Evolutionary conservation across 768 basidiomycete species (phyloP).

Genomic region (Mycena venus): DNA sequence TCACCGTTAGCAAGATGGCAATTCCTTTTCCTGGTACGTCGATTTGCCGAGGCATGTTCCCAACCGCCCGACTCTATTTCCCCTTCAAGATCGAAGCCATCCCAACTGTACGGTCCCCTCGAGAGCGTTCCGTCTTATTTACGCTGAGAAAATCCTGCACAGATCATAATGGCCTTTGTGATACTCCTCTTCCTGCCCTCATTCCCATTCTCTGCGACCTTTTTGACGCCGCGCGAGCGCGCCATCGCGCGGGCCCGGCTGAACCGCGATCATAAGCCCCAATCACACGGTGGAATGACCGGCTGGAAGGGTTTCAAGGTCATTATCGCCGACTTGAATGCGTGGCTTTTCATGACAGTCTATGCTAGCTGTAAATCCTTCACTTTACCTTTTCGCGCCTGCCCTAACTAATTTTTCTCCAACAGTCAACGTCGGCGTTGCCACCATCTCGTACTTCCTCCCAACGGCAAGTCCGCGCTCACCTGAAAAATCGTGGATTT

Average conservation of each 20-base stretch:
- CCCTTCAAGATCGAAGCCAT: constrained; percentile 64
- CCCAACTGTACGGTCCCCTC: constrained; percentile 49
- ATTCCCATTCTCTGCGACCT: constrained; percentile 67
- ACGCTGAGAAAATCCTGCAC: not conserved
- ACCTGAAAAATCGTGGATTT: not conserved
- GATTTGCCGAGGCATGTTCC: not conserved
- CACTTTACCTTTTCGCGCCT: not conserved
- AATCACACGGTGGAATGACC: constrained; percentile 69
- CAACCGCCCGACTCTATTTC: not conserved
- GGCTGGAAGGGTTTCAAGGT: constrained; percentile 70
- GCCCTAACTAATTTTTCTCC: not conserved
- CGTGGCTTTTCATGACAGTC: constrained; percentile 66
- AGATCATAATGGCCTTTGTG: constrained; percentile 61
- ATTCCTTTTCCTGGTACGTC: constrained; percentile 68
- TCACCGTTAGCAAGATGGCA: constrained; percentile 59
- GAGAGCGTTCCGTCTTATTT: not conserved
- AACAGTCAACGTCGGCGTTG: constrained; percentile 68
- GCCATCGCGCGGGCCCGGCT: constrained; percentile 71
- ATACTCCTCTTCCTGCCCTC: constrained; percentile 66
- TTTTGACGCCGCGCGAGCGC: constrained; percentile 64
- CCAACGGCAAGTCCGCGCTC: constrained; percentile 55
- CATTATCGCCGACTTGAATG: constrained; percentile 61
- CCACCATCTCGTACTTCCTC: constrained; percentile 69
- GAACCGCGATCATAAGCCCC: constrained; percentile 67
- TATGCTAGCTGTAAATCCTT: constrained; percentile 64